Base-by-base conservation (phyloP, 2,329 filamentous ascomycete genomes). In the Trematosphaeria pertusa region DNA sequence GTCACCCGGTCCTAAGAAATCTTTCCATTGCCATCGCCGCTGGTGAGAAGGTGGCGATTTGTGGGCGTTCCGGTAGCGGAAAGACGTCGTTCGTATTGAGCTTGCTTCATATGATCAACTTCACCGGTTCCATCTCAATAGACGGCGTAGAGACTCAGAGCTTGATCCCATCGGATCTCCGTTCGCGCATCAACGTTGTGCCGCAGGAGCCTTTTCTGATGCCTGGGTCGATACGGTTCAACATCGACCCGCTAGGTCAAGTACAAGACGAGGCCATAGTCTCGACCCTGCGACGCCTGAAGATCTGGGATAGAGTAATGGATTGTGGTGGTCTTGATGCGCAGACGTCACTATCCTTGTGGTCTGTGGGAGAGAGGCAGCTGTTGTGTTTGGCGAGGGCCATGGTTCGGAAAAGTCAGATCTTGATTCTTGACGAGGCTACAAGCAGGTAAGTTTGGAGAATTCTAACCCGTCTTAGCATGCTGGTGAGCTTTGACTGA, bases 351-450 rank as follows among this genome's bases (percentile, higher is more conserved):
- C 22, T 32, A 11, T 24, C 34, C 2, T 44, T 21, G 17, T 38
- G 40, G 46, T 46, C 45, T 31, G 39, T 43, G 12, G 85, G 84
- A 0, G 83, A 87, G 62, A 79, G 76, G 39, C 84, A 87, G 55
- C 74, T 87, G 0, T 83, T 87, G 48, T 82, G 77, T 50, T 75
- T 87, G 0, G 83, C 79, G 0, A 69, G 83, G 0, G 84, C 82
- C 0, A 73, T 86, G 17, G 64, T 87, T 5, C 43, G 43, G 34
- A 40, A 45, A 32, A 53, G 53, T 14, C 41, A 33, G 20, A 46
- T 58, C 17, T 37, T 56, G 30, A 37, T 58, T 12, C 35, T 58
- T 9, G 54, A 58, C 21, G 54, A 58, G 33, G 51, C 52, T 21
- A 58, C 48, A 14, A 58, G 54, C 43, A 54, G 44, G 40, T 43